Percentiles rank a stretch among this genome's conserved stretches.
These are phyloP conservation scores for Zymoseptoria pseudotritici DNA, from an alignment of 2,329 filamentous ascomycete genomes.

Conservation along the genomic window DNA sequence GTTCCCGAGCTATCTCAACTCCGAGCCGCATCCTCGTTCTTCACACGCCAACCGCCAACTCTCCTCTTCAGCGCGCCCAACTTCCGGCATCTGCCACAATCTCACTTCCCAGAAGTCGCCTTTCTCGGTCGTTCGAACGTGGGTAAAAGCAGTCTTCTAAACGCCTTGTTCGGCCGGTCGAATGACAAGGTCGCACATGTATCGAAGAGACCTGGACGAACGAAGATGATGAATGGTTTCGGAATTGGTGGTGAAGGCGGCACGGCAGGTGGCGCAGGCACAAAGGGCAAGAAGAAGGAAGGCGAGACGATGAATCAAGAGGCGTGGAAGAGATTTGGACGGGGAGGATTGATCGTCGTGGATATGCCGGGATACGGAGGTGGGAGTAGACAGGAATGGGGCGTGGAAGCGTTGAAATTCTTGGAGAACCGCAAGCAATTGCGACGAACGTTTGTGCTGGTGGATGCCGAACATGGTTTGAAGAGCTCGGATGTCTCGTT, in stretches of 20 bases:
- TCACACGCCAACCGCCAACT: conserved; percentile 41
- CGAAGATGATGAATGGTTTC: conserved; percentile 60
- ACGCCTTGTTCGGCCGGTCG: conserved; percentile 49
- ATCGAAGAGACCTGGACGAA: conserved; percentile 54
- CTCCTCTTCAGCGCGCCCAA: conserved; percentile 54
- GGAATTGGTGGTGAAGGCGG: conserved; percentile 42
- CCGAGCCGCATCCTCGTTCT: conserved; percentile 37
- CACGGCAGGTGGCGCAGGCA: conserved; percentile 9
- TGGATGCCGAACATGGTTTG: conserved; percentile 57
- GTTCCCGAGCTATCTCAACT: conserved; percentile 33
- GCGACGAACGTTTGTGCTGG: conserved; percentile 55
- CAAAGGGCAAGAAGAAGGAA: conserved; percentile 24
- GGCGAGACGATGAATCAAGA: conserved; percentile 30
- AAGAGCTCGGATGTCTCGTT: conserved; percentile 54
- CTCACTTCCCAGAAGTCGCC: conserved; percentile 51
- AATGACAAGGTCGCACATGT: conserved; percentile 44
- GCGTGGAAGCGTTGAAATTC: conserved; percentile 61
- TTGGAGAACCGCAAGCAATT: conserved; percentile 56
- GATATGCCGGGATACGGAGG: conserved; percentile 68
- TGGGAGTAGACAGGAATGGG: conserved; percentile 56
- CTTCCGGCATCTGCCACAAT: conserved; percentile 53
- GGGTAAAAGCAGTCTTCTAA: conserved; percentile 60
- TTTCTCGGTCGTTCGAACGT: conserved; percentile 66
- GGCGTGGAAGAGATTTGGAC: conserved; percentile 27
- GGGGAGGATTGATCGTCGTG: conserved; percentile 49